Percentiles rank a stretch among this genome's conserved stretches.
Evolutionary conservation across 768 basidiomycete genomes (phyloP).

Genomic region (Botryobasidium botryosum): DNA sequence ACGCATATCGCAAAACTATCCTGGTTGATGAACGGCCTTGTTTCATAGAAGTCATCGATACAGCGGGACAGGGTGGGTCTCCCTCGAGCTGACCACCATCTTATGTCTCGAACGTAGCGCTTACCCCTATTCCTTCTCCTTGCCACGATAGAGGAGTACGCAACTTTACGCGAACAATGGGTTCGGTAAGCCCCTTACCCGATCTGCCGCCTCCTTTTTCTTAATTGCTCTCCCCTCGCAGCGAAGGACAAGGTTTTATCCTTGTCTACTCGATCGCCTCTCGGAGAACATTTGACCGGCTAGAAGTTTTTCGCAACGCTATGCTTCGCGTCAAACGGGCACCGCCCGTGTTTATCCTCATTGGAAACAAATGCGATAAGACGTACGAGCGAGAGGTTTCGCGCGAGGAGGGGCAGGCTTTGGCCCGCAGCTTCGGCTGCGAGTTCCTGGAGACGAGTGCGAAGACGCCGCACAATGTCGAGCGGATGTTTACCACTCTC

Average conservation of each 20-base stretch:
- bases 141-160: slow-evolving; percentile 68
- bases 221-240: slow-evolving; percentile 19
- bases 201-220: neutral
- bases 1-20: slow-evolving; percentile 89
- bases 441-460: slow-evolving; percentile 95
- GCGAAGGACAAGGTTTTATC: slow-evolving; percentile 96
- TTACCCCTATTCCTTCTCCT: slow-evolving; percentile 7
- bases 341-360: slow-evolving; percentile 79
- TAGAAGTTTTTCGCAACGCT: slow-evolving; percentile 78
- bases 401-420: slow-evolving; percentile 66
- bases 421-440: slow-evolving; percentile 76
- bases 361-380: slow-evolving; percentile 94
- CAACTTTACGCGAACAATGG: slow-evolving; percentile 94
- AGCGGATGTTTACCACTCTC: slow-evolving; percentile 72
- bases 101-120: neutral
- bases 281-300: slow-evolving; percentile 77
- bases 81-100: slow-evolving; percentile 2
- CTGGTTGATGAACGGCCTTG: slow-evolving; percentile 92
- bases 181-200: slow-evolving; percentile 48
- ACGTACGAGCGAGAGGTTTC: slow-evolving; percentile 82
- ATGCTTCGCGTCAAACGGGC: slow-evolving; percentile 78
- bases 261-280: slow-evolving; percentile 94
- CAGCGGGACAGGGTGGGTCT: slow-evolving; percentile 81
- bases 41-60: slow-evolving; percentile 93
- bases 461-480: slow-evolving; percentile 85